Evolutionary conservation across 768 basidiomycete species (phyloP), one percentile per base, ranked within the genome.

Genomic region (Dictyophora rubrovolvata): DNA sequence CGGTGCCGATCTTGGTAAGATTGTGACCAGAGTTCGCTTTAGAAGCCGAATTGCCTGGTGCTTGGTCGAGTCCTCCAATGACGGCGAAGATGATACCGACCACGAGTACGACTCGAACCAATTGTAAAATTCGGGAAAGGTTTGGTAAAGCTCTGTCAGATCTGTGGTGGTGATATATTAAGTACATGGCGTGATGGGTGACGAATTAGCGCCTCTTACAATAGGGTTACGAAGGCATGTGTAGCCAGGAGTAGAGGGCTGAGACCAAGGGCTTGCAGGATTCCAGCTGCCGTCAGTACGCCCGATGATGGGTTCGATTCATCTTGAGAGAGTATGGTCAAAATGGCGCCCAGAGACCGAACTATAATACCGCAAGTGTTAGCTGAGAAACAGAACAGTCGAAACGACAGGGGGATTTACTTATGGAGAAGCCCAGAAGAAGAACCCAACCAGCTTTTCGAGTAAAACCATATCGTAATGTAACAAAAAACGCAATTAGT

Each of bases 401-500:
- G 23, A 48, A 16, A 20, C 1, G 5, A 18, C 16, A 33, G n/a
- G 17, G 37, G n/a, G 10, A 9, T 80, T 66, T 62, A 84, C 85
- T 69, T 48, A 78, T 62, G 12, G 83, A 76, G 62, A 87, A 84
- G 16, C 85, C 68, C 48, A 79, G 73, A n/a, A 87, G 73, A 62
- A 80, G 79, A 20, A 86, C 68, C 83, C 83, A 88, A 61, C 83
- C 85, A 28, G 77, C 81, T 67, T 84, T 78, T 47, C 76, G 73
- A 59, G 78, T 69, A 63, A 84, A 74, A 42, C 77, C 80, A 73
- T 86, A 81, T 33, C 76, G 79, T 54, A 75, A 65, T 51, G 76
- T 69, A 48, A 85, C 68, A 46, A 75, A 66, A 52, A 77, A 22
- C 1, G 80, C 74, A 37, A 83, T 54, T 53, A 74, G 60, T 20